Base-by-base conservation (phyloP, 176 grass and related monocot species). In the Urochloa ruziziensis region DNA sequence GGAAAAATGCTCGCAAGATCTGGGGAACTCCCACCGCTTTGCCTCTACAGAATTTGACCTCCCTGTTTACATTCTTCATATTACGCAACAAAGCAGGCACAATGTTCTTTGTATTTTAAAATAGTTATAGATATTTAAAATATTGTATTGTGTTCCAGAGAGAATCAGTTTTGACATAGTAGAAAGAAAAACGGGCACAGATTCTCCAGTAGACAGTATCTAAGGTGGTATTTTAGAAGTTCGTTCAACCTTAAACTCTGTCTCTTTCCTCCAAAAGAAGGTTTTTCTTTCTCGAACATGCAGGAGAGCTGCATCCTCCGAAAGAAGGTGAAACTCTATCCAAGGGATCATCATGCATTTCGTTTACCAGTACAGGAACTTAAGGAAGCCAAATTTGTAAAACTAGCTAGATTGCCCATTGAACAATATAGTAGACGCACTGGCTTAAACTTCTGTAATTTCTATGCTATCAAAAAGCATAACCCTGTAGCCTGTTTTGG, bases 1-100 rank as follows among this genome's bases (percentile, higher is more conserved):
- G 81, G 10, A 89, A 70, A 94, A 91, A 94, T 81, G 95, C 90
- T 43, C 88, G 90, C n/a, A 94, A 81, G 42, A 85, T 85, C 77
- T 85, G 86, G 9, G 95, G 86, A 80, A 94, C 85, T 29, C 90
- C 86, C 15, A 79, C 78, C 47, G 84, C 73, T 78, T 91, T 92
- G 54, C 88, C 74, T 74, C 70, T 80, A 35, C 51, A 67, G 75
- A 71, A 83, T 86, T 87, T 94, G 42, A 89, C 86, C 85, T 85
- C 70, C 90, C 88, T 97, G 53, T 78, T 82, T 82, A 23, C 56
- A 90, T 82, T n/a, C 43, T 28, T 82, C 23, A 2, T 28, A 67
- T 48, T 89, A 42, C 73, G 66, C 7, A 36, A 84, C 13, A 79
- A n/a, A n/a, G n/a, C n/a, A n/a, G n/a, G 57, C 16, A 49, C 28